A percentile compares a stretch with the other conserved stretches of the same genome.
phyloP scores from a whole-genome alignment of 345 rosid genomes.

The Eucalyptus melliodora region DNA sequence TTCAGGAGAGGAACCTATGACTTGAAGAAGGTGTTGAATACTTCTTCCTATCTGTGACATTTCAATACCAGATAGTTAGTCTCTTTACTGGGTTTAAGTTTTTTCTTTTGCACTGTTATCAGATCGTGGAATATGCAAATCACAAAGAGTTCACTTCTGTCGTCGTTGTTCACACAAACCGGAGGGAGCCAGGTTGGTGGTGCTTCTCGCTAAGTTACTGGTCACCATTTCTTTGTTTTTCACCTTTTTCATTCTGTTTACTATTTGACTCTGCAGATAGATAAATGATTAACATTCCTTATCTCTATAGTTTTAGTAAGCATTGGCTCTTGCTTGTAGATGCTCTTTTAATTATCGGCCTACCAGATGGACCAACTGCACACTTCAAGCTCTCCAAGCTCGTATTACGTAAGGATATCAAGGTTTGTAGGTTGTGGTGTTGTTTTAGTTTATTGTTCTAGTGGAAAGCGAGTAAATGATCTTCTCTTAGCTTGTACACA shows the following conservation, averaged over 20 bases:
- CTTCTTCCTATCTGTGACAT: background rate
- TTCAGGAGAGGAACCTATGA: constrained; percentile 83
- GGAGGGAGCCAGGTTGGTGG: constrained; percentile 84
- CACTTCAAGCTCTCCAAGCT: constrained; percentile 87
- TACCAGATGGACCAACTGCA: constrained; percentile 96
- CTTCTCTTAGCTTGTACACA: background rate
- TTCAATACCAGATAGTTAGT: background rate
- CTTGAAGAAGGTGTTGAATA: constrained; percentile 58
- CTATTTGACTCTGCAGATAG: background rate
- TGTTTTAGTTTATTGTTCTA: background rate
- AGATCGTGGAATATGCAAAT: constrained; percentile 87
- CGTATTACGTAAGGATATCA: constrained; percentile 77
- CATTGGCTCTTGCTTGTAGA: constrained; percentile 22
- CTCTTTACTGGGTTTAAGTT: background rate
- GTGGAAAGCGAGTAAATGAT: background rate
- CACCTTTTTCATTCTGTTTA: background rate
- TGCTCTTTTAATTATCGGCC: constrained; percentile 67
- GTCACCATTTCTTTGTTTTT: background rate
- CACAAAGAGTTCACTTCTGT: constrained; percentile 72
- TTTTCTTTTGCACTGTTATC: background rate
- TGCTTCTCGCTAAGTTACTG: background rate
- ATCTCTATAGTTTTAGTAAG: background rate
- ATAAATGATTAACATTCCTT: background rate
- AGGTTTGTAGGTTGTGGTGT: constrained; percentile 23
- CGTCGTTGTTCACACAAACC: constrained; percentile 72